Base-by-base conservation (phyloP, 768 basidiomycete species). In the Lactifluus hygrophoroides region DNA sequence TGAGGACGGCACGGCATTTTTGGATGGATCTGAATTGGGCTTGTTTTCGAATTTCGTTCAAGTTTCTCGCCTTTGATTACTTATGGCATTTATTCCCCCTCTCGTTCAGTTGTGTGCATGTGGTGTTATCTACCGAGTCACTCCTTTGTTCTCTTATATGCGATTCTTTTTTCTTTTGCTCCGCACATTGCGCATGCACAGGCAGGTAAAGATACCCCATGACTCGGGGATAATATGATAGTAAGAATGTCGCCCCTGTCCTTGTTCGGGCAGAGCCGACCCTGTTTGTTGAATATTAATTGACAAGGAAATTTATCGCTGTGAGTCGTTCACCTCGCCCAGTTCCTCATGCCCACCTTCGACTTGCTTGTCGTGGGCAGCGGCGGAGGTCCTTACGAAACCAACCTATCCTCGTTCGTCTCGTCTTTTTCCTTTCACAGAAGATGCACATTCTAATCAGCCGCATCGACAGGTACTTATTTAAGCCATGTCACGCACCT, bases 311-410 rank as follows among this genome's bases (percentile, higher is more conserved):
- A 61, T 54, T 44, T 14, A 35, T 48, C 45, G 17, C 16, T 25
- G 17, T n/a, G n/a, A n/a, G n/a, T 14, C n/a, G 48, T 19, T 32
- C 25, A 35, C 44, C 46, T 40, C 37, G 42, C 59, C 59, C 49
- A 11, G 30, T 45, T 35, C 30, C 48, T 60, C 56, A 80, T 77
- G 77, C 72, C 76, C 54, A 66, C 70, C 10, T 91, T 92, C 69
- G 84, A 90, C 69, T 66, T 92, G 64, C 73, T 91, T 58, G 86
- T 88, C 64, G 82, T 92, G 37, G 94, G 85, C 48, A 67, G 68
- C 57, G 72, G 93, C 56, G 94, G 94, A 45, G 94, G 94, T 49
- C 92, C 91, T 8, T 80, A 86, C 65, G 94, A 97, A 71, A 86
- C 85, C 23, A 90, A 97, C 73, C 72, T 96, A 62, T 90, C 89